phyloP scores from a whole-genome alignment of 257 asterid genomes.

The Gardenia jasminoides region DNA sequence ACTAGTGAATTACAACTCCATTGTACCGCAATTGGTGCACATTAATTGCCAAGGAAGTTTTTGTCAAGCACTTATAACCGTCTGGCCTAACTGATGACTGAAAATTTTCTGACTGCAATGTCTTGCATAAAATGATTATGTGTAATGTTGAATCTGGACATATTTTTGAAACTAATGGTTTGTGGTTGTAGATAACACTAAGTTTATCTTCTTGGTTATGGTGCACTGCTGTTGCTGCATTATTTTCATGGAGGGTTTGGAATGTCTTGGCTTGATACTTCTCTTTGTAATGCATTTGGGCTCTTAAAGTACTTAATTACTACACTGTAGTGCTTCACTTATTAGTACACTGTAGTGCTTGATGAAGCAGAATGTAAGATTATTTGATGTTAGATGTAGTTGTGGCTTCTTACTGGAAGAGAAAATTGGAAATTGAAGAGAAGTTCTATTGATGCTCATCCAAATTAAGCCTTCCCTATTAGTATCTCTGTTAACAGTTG shows the following conservation, averaged over 20 bases:
- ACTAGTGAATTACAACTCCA: too few species aligned
- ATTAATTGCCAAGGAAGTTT: background rate
- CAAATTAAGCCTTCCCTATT: too few species aligned
- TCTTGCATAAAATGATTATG: too few species aligned
- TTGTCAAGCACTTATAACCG: background rate
- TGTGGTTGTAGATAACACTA: background rate
- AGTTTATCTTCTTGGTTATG: background rate
- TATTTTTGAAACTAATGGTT: background rate
- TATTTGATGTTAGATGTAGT: background rate
- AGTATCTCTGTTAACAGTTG: background rate
- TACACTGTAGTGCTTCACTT: background rate
- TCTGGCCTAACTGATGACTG: background rate
- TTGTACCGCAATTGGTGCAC: too few species aligned
- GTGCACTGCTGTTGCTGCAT: background rate
- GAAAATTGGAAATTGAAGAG: background rate
- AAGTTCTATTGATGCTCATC: background rate
- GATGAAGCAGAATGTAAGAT: background rate
- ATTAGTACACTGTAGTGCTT: background rate
- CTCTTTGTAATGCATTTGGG: background rate
- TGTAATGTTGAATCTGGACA: background rate
- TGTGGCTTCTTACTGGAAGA: background rate
- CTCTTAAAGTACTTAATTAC: background rate
- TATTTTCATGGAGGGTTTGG: background rate
- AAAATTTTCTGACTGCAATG: too few species aligned
- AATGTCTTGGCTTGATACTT: background rate